Evolutionary conservation across 2,329 filamentous ascomycete species (phyloP).

Genomic region (Furcasterigmium sp.): DNA sequence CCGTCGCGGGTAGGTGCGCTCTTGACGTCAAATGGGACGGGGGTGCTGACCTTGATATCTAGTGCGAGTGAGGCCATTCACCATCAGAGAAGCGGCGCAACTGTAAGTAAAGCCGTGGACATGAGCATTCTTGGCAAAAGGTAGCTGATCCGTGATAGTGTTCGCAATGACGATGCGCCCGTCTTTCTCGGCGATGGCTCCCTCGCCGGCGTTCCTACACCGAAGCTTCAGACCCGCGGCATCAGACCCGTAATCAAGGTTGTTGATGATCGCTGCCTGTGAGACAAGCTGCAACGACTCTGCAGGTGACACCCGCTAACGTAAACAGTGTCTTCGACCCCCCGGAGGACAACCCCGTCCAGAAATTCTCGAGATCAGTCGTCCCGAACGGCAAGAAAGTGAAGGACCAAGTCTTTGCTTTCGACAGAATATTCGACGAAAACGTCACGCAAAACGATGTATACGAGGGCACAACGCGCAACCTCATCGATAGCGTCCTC

Average conservation of each 20-base stretch:
- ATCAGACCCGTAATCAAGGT: constrained; percentile 92
- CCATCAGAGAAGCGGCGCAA: constrained; percentile 91
- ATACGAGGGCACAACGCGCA: constrained; percentile 87
- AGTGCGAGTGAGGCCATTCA: constrained; percentile 69
- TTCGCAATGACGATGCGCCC: constrained; percentile 71
- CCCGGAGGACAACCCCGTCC: constrained; percentile 88
- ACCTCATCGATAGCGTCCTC: constrained; percentile 87
- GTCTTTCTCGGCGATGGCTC: constrained; percentile 96
- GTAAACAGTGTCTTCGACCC: constrained; percentile 82
- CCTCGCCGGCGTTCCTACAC: constrained; percentile 77
- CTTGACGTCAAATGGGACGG: constrained; percentile 4
- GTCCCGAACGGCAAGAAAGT: constrained; percentile 82
- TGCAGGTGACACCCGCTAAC: constrained; percentile 12
- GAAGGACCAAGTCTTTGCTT: constrained; percentile 96
- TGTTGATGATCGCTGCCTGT: constrained; percentile 94
- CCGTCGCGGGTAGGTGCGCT: constrained; percentile 44
- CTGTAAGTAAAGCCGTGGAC: constrained; percentile 47
- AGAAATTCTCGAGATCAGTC: constrained; percentile 78
- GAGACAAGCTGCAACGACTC: constrained; percentile 31
- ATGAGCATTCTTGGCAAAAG: neutral
- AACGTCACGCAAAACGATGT: constrained; percentile 88
- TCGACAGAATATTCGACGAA: constrained; percentile 95
- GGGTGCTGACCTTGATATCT: constrained; percentile 19
- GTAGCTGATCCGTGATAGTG: constrained; percentile 5
- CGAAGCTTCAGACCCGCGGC: constrained; percentile 80